Base-by-base conservation (phyloP, 2,329 filamentous ascomycete genomes). In the Sclerotiophoma versabilis region DNA sequence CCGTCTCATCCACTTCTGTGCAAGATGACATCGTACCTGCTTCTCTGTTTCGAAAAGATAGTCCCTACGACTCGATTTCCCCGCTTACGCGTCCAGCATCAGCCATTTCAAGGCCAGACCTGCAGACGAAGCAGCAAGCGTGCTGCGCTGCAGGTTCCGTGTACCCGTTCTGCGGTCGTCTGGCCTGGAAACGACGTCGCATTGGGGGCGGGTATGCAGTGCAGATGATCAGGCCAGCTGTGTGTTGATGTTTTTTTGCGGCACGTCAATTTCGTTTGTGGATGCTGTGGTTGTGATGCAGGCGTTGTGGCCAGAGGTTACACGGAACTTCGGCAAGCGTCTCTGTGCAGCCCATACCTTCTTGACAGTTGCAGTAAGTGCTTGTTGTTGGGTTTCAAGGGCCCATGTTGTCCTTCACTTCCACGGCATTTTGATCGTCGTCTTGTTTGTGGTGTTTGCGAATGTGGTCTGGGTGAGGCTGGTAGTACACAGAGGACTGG, bases 101-200 rank as follows among this genome's bases (percentile, higher is more conserved):
- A 22, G 22, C 51, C 27, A 22, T 27, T 34, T 20, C 5, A 17
- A 41, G 51, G 34, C 39, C 33, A 23, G 34, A 12, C 45, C 27
- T 54, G 51, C 51, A 41, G 22, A 29, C 10, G 19, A 17, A 11
- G 51, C 29, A 36, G 19, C 45, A 49, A 54, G 7, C 15, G 39
- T 45, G 27, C 41, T 27, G 41, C 7, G 44, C 34, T 47, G 52
- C 52, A 47, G 41, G 26, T 30, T 47, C 52, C 52, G 36, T 55
- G 52, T 55, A 55, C 47, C 52, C 36, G 51, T 54, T 23, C 41
- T 49, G 20, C 33, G 52, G 46, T 46, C 47, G 46, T 36, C 29
- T 55, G 52, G 37, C 51, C 37, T 46, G 29, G 52, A 25, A 36
- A 55, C 52, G 30, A 50, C 25, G 52, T 55, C 41, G 47, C 42